Base-by-base conservation (phyloP, 345 rosid genomes). In the Theobroma cacao region DNA sequence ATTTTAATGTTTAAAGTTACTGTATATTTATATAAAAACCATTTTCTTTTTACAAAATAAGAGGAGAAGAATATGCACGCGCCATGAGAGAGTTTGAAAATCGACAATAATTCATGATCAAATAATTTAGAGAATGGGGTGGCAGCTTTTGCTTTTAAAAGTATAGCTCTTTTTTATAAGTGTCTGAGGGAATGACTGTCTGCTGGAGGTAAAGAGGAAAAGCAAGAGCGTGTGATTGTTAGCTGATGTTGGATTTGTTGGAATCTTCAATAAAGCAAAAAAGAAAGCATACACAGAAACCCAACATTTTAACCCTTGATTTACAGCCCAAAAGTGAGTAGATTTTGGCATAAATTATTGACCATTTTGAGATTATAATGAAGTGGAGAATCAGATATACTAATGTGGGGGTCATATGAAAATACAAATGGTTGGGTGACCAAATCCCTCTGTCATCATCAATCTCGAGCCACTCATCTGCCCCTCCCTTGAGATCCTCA, bases 121-220 rank as follows among this genome's bases (percentile, higher is more conserved):
- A 65, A 31, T 61, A 0, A 48, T 28, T 60, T 41, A 0, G 43
- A 31, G 7, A 22, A 30, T 3, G 59, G 17, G 24, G 30, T 47
- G 74, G 45, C 75, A 52, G 61, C 75, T 71, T 71, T 71, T 71
- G 61, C 61, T 50, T 71, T 71, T 50, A 71, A 71, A 71, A 33
- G 61, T 11, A 18, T 18, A 47, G 11, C 5, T 31, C 30, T 31
- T 71, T 71, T 31, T 31, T 17, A 71, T 31, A 14, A 50, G 28
- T 30, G 75, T 31, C 41, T 22, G 26, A 30, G 22, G 56, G 74
- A 70, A 70, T 70, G 58, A 48, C 74, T 30, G 74, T 70, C 56
- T 68, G 55, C 73, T 26, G 20, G 40, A 22, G 14, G 72, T 43
- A 61, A 61, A 66, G 22, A 38, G 26, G 24, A 2, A n/a, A n/a